These are phyloP conservation scores for Fusarium nisikadoi DNA, from an alignment of 2,329 filamentous ascomycete genomes.

Conservation along the genomic window DNA sequence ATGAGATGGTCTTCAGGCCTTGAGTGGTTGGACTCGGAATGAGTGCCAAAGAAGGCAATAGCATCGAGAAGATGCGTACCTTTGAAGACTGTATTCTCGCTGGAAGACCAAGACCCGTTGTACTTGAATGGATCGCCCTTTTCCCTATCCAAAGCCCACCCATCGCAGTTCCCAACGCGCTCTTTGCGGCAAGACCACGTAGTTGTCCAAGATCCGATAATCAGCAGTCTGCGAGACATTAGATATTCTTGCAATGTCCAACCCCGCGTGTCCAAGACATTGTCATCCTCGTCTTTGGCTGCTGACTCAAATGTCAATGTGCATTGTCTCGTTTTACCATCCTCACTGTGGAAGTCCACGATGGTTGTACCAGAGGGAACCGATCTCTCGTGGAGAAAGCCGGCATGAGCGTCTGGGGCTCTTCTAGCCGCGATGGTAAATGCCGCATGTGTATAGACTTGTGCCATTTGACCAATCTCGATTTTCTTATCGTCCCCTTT, in stretches of 20 bases:
- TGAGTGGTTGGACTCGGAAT: accelerated
- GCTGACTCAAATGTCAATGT: not conserved
- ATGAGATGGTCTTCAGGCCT: not conserved
- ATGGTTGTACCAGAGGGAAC: not conserved
- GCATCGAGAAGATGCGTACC: not conserved
- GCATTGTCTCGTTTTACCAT: not conserved
- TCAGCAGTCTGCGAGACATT: not conserved
- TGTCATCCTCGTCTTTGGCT: not conserved
- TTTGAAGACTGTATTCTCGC: not conserved
- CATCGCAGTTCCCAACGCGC: not conserved
- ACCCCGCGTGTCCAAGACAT: not conserved
- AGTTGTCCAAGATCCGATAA: not conserved
- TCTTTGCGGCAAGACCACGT: not conserved
- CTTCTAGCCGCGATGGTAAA: not conserved
- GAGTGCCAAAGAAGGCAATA: not conserved
- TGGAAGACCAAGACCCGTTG: not conserved
- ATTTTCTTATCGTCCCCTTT: accelerated
- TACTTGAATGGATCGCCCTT: not conserved
- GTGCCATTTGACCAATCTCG: not conserved
- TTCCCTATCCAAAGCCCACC: accelerated
- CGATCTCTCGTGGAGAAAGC: not conserved
- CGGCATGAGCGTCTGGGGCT: accelerated
- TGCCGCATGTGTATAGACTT: not conserved
- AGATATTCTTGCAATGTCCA: not conserved
- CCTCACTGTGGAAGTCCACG: accelerated